Conservation (phyloP, 805 yeast genomes). For the Cephaloascus albidus region DNA sequence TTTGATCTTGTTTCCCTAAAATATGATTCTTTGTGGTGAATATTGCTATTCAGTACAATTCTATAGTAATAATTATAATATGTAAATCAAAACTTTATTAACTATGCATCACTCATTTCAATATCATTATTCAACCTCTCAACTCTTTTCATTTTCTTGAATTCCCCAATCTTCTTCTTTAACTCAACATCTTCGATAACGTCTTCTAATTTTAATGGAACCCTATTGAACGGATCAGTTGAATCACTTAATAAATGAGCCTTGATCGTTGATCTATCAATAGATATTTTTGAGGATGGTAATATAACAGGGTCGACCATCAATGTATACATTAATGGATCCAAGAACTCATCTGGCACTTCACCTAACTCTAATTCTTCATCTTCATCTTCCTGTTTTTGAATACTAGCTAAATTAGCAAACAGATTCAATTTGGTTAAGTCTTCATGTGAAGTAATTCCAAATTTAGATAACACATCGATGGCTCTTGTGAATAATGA, state of each 20-base stretch:
- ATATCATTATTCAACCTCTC: too few relatives aligned
- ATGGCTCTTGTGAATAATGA: slow-evolving; percentile 64
- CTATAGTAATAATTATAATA: too few relatives aligned
- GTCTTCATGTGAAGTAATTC: slow-evolving; percentile 37
- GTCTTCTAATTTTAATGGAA: slow-evolving; percentile 84
- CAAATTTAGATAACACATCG: slow-evolving; percentile 48
- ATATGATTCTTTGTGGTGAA: too few relatives aligned
- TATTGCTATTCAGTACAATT: too few relatives aligned
- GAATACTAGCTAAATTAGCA: slow-evolving; percentile 54
- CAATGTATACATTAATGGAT: slow-evolving; percentile 91
- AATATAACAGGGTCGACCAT: slow-evolving; percentile 96
- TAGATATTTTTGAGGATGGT: slow-evolving; percentile 76
- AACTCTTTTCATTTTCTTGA: too few relatives aligned
- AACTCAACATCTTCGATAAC: slow-evolving; percentile 72
- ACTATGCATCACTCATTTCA: slow-evolving; percentile 9
- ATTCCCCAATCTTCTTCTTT: slow-evolving; percentile 49
- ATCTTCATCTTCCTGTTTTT: slow-evolving; percentile 56
- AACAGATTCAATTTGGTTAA: slow-evolving; percentile 44
- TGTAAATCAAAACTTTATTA: too few relatives aligned
- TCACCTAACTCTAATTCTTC: slow-evolving; percentile 89
- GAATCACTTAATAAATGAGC: slow-evolving; percentile 91
- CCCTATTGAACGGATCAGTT: slow-evolving; percentile 94
- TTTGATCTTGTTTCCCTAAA: too few relatives aligned
- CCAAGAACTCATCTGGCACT: slow-evolving; percentile 91
- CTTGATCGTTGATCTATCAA: slow-evolving; percentile 87